A percentile compares a stretch with the other conserved stretches of the same genome.
Conservation (phyloP, 2,329 filamentous ascomycete species). For the Nemania sp. region DNA sequence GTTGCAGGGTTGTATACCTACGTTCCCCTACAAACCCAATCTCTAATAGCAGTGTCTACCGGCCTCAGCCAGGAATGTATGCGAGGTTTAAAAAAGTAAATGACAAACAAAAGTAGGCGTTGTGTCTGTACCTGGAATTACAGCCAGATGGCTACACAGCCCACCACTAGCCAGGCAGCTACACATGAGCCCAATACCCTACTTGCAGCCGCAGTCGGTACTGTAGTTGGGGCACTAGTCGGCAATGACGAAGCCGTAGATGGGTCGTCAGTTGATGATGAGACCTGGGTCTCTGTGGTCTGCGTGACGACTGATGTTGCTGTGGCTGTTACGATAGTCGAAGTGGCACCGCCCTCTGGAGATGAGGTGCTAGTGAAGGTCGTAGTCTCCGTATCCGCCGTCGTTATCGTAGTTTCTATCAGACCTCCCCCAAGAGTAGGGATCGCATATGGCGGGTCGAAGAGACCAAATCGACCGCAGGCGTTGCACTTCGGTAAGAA, state of each 20-base stretch:
- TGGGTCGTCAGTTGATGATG: background rate
- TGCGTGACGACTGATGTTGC: conserved; percentile 25
- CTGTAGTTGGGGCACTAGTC: conserved; percentile 8
- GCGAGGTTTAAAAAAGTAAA: too few relatives aligned
- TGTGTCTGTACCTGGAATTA: background rate
- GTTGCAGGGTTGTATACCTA: too few relatives aligned
- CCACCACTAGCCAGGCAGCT: conserved; percentile 6
- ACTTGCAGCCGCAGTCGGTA: conserved; percentile 19
- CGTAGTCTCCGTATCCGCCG: conserved; percentile 26
- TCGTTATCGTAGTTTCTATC: conserved; percentile 25
- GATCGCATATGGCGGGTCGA: conserved; percentile 47
- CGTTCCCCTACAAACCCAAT: too few relatives aligned
- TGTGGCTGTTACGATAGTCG: conserved; percentile 15
- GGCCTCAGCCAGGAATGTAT: too few relatives aligned
- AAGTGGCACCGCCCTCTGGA: conserved; percentile 14
- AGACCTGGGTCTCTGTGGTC: conserved; percentile 20
- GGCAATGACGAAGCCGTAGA: background rate
- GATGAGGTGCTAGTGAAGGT: conserved; percentile 9
- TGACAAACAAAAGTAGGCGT: too few relatives aligned
- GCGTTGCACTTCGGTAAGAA: conserved; percentile 35
- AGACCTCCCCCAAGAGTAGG: conserved; percentile 40
- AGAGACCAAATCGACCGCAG: conserved; percentile 45
- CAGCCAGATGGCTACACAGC: conserved; percentile 4
- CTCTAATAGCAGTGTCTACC: too few relatives aligned
- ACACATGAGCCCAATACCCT: conserved; percentile 14